Evolutionary conservation across 2,329 filamentous ascomycete species (phyloP).

Genomic region (Verticillium zaregamsianum): DNA sequence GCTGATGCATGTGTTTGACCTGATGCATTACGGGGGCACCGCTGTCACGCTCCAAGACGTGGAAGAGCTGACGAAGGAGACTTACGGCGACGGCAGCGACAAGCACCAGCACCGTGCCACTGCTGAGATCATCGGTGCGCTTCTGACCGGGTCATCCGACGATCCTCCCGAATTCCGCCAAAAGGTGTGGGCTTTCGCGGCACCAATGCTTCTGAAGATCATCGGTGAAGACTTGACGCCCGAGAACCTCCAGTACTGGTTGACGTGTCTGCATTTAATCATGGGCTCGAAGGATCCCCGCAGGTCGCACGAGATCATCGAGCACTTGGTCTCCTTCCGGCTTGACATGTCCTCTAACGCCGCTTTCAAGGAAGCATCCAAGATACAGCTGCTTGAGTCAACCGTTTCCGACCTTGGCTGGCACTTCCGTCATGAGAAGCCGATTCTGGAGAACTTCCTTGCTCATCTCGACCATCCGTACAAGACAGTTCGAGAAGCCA

Average conservation of each 20-base stretch:
- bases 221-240: slow-evolving; percentile 91
- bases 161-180: slow-evolving; percentile 69
- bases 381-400: slow-evolving; percentile 87
- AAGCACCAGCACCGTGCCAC: slow-evolving; percentile 97
- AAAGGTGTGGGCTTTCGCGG: slow-evolving; percentile 81
- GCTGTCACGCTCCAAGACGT: slow-evolving; percentile 81
- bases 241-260: slow-evolving; percentile 93
- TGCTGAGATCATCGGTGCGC: slow-evolving; percentile 83
- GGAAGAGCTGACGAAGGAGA: slow-evolving; percentile 69
- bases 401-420: slow-evolving; percentile 84
- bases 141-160: slow-evolving; percentile 78
- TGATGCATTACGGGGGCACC: slow-evolving; percentile 78
- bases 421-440: slow-evolving; percentile 90
- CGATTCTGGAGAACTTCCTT: slow-evolving; percentile 85
- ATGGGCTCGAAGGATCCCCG: slow-evolving; percentile 87
- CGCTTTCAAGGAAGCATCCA: slow-evolving; percentile 97
- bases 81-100: slow-evolving; percentile 90
- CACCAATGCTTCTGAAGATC: slow-evolving; percentile 80
- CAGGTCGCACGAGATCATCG: slow-evolving; percentile 78
- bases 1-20: slow-evolving; percentile 83
- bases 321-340: slow-evolving; percentile 77
- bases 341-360: slow-evolving; percentile 94
- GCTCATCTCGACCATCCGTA: slow-evolving; percentile 94
- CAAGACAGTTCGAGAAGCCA: slow-evolving; percentile 92
- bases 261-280: slow-evolving; percentile 85